Conservation (phyloP, 2,329 filamentous ascomycete genomes). For the Pseudocercospora fijiensis region DNA sequence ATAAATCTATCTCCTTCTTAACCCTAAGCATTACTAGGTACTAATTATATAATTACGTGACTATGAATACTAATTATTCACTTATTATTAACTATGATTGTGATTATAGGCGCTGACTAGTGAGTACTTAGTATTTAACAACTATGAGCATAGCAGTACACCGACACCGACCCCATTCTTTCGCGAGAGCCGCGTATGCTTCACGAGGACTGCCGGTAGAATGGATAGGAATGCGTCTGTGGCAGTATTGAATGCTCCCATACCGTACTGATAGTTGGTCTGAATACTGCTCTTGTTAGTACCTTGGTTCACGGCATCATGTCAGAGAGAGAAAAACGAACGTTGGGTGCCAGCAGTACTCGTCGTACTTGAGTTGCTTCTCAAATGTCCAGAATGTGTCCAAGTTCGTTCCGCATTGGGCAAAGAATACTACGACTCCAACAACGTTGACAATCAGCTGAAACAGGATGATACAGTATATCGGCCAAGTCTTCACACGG, state of each 20-base stretch:
- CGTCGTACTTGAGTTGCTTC: conserved; percentile 22
- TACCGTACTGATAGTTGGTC: conserved; percentile 25
- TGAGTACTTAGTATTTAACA: too few species aligned
- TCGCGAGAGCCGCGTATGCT: conserved; percentile 30
- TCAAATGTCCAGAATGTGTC: conserved; percentile 25
- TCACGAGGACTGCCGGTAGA: conserved; percentile 34
- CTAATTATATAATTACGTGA: too few species aligned
- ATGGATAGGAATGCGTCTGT: conserved; percentile 35
- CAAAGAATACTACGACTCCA: conserved; percentile 29
- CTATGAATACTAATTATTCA: too few species aligned
- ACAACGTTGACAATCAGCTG: conserved; percentile 32
- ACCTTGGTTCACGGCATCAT: background rate
- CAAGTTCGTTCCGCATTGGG: conserved; percentile 32
- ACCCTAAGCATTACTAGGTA: too few species aligned
- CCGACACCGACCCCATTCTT: conserved; percentile 27
- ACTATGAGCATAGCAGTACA: conserved; percentile 7
- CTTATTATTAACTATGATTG: too few species aligned
- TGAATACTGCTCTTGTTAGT: conserved; percentile 24
- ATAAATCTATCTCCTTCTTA: too few species aligned
- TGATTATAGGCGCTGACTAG: too few species aligned
- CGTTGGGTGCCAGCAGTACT: conserved; percentile 25
- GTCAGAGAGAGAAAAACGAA: background rate
- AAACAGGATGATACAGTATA: conserved; percentile 30
- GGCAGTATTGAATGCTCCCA: conserved; percentile 33
- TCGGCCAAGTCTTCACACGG: conserved; percentile 31